Base-by-base conservation (phyloP, 2,329 filamentous ascomycete species). In the Orbilia blumenaviensis region DNA sequence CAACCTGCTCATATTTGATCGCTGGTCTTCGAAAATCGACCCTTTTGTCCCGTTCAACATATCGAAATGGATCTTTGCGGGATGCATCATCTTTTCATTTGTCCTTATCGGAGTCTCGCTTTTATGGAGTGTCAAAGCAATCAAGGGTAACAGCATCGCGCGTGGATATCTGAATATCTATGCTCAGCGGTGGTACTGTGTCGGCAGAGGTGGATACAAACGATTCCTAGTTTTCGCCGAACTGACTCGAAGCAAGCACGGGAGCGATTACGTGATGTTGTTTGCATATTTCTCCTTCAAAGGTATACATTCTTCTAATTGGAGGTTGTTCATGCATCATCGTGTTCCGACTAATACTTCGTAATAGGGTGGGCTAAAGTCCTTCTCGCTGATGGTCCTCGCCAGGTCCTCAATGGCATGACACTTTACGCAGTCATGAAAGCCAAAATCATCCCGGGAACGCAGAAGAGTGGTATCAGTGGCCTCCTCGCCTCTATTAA, bases 21-120 rank as follows among this genome's bases (percentile, higher is more conserved):
- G 89, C 75, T 98, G 94, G 94, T 92, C 92, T 0, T 92, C 91
- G 63, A 87, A 92, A 79, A 91, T 98, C 79, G 84, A 92, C 79
- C 93, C 93, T 0, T 87, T 88, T 42, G 91, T 98, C 78, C 88
- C 89, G 2, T 89, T 96, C 81, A 85, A 88, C 56, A 88, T 94
- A 64, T 91, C 93, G 10, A 96, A 95, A 84, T 97, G 94, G 93
- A 94, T 99, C 82, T 99, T 98, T 82, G 91, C 92, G 27, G 88
- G 89, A 67, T 97, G 94, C 82, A 98, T 99, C 81, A 91, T 98
- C 78, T 86, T 95, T 36, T 98, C 94, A 8, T 94, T 94, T 82
- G 85, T 93, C 78, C 92, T 98, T 79, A 87, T 96, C 27, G 86
- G 84, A 14, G 95, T 91, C 80, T 92, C 96, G 83, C 93, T 92